Conservation (phyloP, 2,329 filamentous ascomycete genomes). For the Stagonosporopsis tanaceti region DNA sequence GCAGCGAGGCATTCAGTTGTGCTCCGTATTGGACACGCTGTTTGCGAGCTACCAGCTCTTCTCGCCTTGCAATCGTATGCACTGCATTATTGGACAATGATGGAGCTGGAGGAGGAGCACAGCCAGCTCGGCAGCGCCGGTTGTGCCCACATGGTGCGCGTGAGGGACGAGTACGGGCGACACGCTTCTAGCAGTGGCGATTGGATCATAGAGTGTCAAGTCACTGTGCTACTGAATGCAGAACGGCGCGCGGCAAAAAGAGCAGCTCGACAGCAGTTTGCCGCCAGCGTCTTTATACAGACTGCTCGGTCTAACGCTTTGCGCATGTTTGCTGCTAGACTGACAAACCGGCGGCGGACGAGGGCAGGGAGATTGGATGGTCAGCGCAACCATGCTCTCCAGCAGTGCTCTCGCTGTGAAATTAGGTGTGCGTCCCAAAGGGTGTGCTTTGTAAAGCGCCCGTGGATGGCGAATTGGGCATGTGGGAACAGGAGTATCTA, state of each 20-base stretch:
- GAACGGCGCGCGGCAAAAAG: not conserved
- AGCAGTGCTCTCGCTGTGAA: not conserved
- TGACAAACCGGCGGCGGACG: constrained; percentile 1
- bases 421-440: constrained; percentile 17
- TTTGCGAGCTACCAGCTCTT: constrained; percentile 7
- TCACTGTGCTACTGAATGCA: not conserved
- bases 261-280: not conserved
- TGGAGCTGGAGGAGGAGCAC: constrained; percentile 7
- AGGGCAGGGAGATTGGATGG: constrained; percentile 13
- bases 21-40: not conserved
- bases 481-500: constrained; percentile 35
- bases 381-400: constrained; percentile 13
- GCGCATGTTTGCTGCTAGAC: not conserved
- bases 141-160: constrained; percentile 8
- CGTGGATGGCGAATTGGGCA: constrained; percentile 21
- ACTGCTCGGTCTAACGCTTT: not conserved
- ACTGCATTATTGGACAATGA: constrained; percentile 12
- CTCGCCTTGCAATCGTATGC: constrained; percentile 15
- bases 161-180: not conserved
- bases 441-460: constrained; percentile 25
- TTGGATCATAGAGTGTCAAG: not conserved
- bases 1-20: constrained; percentile 15
- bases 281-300: constrained; percentile 8
- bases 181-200: not conserved
- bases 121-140: constrained; percentile 4